Base-by-base conservation (phyloP, 129 eudicot species). In the Saposhnikovia divaricata region DNA sequence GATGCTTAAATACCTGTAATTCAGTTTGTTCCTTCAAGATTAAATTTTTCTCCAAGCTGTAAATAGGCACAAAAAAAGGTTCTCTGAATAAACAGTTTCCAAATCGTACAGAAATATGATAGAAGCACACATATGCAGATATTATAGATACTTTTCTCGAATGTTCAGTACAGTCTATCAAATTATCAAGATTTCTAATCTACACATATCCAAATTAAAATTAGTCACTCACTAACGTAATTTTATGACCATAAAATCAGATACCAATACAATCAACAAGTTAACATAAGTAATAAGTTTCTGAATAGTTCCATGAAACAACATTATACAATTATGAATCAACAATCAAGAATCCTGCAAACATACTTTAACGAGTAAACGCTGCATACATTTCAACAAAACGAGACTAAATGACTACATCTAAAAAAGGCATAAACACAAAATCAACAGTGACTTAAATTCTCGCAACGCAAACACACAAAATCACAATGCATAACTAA, bases 41-140 rank as follows among this genome's bases (percentile, higher is more conserved):
- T 89, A 89, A 90, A 92, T 85, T 83, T 92, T 69, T 86, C 88
- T 68, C 83, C 93, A 75, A 85, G 77, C 91, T 95, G 94, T 86
- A 79, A 68, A 48, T 86, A 25, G 80, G 53, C 38, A 46, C 31
- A 31, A 31, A 79, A 70, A 23, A 46, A 13, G 15, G 47, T 15
- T 34, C 9, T 38, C 34, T 72, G 44, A 80, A 37, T 40, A 77
- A 76, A 40, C 19, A 74, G 14, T 43, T 28, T 28, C 40, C n/a
- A 13, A 70, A 28, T 11, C 25, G 6, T 53, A 15, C 43, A 9
- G 18, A 78, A 43, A 68, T 12, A 15, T 6, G 45, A 57, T 7
- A 7, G 43, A 14, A 61, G 31, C 19, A 78, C 81, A n/a, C 3
- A 65, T 39, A 15, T n/a, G 47, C 61, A 79, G 40, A 76, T 73